phyloP scores from a whole-genome alignment of 2,329 filamentous ascomycete species.

The Pseudocercospora fijiensis region DNA sequence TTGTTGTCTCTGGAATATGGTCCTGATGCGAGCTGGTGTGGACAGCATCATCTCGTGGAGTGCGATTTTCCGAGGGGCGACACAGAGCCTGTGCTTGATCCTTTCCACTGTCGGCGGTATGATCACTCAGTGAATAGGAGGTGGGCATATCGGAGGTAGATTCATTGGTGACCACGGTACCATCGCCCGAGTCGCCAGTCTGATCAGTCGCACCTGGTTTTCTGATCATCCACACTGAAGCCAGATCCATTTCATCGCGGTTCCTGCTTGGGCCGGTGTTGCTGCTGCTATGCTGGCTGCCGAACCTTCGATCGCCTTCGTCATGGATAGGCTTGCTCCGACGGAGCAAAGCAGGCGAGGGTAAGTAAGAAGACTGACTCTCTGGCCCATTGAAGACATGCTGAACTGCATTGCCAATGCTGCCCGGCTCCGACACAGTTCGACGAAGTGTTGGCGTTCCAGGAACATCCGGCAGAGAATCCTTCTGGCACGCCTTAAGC shows the following conservation, averaged over 20 bases:
- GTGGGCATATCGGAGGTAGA: conserved; percentile 38
- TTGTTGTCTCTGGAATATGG: neutral
- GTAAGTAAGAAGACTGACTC: conserved; percentile 32
- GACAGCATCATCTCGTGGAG: neutral
- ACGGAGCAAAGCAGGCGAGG: conserved; percentile 14
- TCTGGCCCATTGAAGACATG: conserved; percentile 1
- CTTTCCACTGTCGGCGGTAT: conserved; percentile 26
- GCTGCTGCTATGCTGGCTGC: neutral
- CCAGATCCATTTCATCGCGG: neutral
- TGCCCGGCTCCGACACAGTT: neutral
- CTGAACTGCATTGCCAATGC: neutral
- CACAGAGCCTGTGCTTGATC: conserved; percentile 18
- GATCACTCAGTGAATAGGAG: conserved; percentile 38
- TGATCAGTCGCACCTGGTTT: neutral
- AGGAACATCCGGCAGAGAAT: neutral
- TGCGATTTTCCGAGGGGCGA: neutral
- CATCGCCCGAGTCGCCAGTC: neutral
- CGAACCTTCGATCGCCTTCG: neutral
- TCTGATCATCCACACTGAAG: neutral
- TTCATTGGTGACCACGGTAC: conserved; percentile 17
- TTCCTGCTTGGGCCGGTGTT: neutral
- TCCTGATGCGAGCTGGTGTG: neutral
- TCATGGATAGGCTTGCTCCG: neutral
- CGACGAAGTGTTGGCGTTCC: neutral
- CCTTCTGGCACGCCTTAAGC: neutral